Base-by-base conservation (phyloP, 2,329 filamentous ascomycete genomes). In the Diaporthe ilicicola region DNA sequence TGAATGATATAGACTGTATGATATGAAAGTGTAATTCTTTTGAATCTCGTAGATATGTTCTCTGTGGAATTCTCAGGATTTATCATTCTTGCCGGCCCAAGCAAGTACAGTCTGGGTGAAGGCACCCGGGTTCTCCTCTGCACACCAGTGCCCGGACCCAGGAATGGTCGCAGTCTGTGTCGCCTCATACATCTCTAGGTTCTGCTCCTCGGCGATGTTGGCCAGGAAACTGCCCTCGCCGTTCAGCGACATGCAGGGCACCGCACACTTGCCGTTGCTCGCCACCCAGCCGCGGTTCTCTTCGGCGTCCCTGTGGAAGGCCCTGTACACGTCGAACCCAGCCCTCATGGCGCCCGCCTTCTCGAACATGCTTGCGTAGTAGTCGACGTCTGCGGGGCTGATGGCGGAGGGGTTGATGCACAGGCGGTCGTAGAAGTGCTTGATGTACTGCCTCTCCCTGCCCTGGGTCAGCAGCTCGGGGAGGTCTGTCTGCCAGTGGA, bases 401-500 rank as follows among this genome's bases (percentile, higher is more conserved):
- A 85, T 81, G 3, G 78, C 82, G n/a, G 73, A 76, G 8, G 78
- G 78, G 55, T 84, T 82, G 70, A 79, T 75, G 7, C 72, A 73
- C 17, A 82, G 75, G 62, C 81, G 79, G 62, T 83, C 78, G 74
- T 79, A 84, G 74, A 84, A 85, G 74, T 84, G 81, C 64, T 81
- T 82, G 3, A 85, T 70, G 69, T 85, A 85, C 44, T 81, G 74
- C 17, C 75, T 74, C 74, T 86, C 84, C 22, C 77, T 76, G 22
- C 83, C 82, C 1, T 77, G 73, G 13, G 54, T 59, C 7, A 59
- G 54, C 54, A 42, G 22, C 37, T 42, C 37, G 2, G 54, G 54
- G 22, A 59, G 37, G 37, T 59, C 19, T 15, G 22, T 5, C 34
- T 59, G 54, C 54, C 37, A 59, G 2, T 59, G 54, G 22, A 59